Conservation (phyloP, 306 rosid genomes). For the Lagenaria siceraria region DNA sequence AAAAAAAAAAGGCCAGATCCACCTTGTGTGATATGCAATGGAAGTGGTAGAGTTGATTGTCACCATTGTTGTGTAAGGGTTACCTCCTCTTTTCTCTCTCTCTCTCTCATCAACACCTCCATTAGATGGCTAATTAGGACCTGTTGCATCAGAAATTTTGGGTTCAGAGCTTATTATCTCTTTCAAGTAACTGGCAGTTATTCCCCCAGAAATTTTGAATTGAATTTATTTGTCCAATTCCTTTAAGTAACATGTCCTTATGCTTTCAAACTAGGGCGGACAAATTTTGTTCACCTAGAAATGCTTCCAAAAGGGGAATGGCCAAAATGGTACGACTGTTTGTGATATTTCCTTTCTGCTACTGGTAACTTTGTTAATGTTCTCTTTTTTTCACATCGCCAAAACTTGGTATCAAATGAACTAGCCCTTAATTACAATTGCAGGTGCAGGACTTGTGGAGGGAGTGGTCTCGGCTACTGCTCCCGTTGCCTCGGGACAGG, state of each 20-base stretch:
- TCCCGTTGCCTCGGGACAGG: conserved; percentile 86
- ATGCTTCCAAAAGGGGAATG: conserved; percentile 92
- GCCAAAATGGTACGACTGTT: conserved; percentile 61
- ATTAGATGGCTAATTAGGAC: neutral
- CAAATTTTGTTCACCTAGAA: conserved; percentile 40
- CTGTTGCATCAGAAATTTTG: neutral
- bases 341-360: neutral
- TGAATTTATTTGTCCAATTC: neutral
- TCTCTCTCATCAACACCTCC: neutral
- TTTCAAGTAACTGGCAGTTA: neutral
- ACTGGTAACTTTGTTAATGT: neutral
- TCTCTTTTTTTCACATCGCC: neutral
- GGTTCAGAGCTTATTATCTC: neutral
- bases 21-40: conserved; percentile 59
- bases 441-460: conserved; percentile 75
- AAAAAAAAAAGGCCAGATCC: conserved; percentile 59
- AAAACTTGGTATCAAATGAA: neutral
- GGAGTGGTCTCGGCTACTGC: conserved; percentile 75
- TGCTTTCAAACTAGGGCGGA: conserved; percentile 43
- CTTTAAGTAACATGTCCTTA: neutral
- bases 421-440: conserved; percentile 5
- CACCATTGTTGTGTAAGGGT: conserved; percentile 53
- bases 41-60: conserved; percentile 72
- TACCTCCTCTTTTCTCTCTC: conserved; percentile 8
- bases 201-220: neutral